Evolutionary conservation across 192 early-diverging fungal genomes (phyloP), one percentile per base, ranked within the genome.

Genomic region (Coemansia sp.): DNA sequence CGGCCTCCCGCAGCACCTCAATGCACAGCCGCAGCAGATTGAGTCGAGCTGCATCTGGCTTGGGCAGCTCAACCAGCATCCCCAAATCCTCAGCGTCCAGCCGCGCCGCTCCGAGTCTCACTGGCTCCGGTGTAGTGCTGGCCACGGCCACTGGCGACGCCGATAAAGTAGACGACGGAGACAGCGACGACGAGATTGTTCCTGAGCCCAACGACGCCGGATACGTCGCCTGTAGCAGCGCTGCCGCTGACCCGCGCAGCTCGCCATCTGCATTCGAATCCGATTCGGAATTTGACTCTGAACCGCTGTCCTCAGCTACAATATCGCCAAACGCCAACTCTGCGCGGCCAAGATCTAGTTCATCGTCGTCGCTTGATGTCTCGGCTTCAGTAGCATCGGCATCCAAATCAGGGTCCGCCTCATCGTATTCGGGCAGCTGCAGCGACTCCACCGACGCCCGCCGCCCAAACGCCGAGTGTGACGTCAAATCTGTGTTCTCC

Each of bases 161-260:
- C 2, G 78, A 81, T 2, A 81, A 69, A 22, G 78, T 81, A 4
- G 78, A 81, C 3, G 78, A 81, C 40, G 78, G 78, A 11, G 78
- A 81, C 12, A 81, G 63, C 48, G 78, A 81, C 7, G 78, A 81
- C 1, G 77, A 80, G 4, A 74, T 71, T 21, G 77, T 74, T 5
- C 75, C 75, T 1, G 77, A 74, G 5, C 51, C 64, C 31, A 79
- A 56, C 5, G 77, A 79, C 15, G 66, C 77, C 2, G 77, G 62
- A 21, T 74, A 80, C 0, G 77, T 59, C 4, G 77, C 60, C 12
- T 68, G 61, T 12, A 80, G 51, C 10, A 80, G 68, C 52, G 71
- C 77, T 2, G 77, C 68, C 5, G 77, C 77, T 7, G 77, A 73
- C 49, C 46, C 63, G 22, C 77, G 77, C 20, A 80, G 65, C 11